phyloP scores from a whole-genome alignment of 108 stramenopile species.

The Bacterosira constricta region DNA sequence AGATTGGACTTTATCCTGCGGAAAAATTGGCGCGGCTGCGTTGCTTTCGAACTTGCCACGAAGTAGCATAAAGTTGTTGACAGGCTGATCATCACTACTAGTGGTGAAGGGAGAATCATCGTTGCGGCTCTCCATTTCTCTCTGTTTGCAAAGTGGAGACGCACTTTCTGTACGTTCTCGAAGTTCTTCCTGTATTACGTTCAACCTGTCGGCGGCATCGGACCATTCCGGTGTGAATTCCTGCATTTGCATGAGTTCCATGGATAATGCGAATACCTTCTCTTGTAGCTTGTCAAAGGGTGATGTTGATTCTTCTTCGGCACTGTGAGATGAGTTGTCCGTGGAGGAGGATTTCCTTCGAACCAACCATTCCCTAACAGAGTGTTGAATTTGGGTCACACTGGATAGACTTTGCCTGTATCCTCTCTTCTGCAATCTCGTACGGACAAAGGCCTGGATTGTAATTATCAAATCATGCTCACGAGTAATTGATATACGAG shows the following conservation, averaged over 20 bases:
- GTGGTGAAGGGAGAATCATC: not conserved
- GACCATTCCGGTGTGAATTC: not conserved
- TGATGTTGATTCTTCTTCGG: not conserved
- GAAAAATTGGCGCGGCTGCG: not conserved
- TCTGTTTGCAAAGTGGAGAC: not conserved
- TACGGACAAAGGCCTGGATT: not conserved
- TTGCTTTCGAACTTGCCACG: not conserved
- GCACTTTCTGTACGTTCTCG: too few relatives aligned
- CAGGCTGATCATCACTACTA: not conserved
- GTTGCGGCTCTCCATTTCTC: not conserved
- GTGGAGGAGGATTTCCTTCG: not conserved
- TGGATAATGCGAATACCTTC: not conserved
- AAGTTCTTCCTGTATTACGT: not conserved
- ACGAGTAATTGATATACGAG: not conserved
- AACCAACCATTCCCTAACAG: not conserved
- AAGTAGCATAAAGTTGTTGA: not conserved
- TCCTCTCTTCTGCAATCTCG: too few relatives aligned
- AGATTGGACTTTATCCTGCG: not conserved
- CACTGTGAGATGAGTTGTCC: not conserved
- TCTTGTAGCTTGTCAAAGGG: not conserved
- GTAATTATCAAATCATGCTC: not conserved
- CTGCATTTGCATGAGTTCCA: not conserved
- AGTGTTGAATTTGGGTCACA: not conserved
- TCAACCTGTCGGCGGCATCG: not conserved
- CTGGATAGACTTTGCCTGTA: not conserved